Conservation (phyloP, 805 yeast genomes). For the Metschnikowia arizonensis region DNA sequence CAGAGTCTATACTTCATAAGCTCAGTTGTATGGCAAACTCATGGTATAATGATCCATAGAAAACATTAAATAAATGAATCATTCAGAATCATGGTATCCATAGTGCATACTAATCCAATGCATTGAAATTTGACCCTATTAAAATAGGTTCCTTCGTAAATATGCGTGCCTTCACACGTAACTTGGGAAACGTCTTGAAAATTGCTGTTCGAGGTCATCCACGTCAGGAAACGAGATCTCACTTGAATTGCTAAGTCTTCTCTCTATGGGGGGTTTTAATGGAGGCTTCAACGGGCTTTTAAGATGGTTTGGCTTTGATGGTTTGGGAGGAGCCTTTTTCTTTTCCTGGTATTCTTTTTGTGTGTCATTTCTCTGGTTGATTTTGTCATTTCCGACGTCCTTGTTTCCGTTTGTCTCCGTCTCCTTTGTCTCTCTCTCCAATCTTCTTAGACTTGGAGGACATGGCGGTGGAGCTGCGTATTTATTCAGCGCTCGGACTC, state of each 20-base stretch:
- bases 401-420: neutral
- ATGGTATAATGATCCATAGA: too few species aligned
- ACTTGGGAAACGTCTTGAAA: constrained; percentile 59
- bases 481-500: neutral
- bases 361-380: too few species aligned
- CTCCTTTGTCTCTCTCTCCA: neutral
- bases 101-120: too few species aligned
- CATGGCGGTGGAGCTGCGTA: constrained; percentile 33
- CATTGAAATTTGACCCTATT: too few species aligned
- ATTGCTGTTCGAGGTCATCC: constrained; percentile 56
- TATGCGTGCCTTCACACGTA: constrained; percentile 38
- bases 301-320: constrained; percentile 57
- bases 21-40: too few species aligned
- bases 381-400: neutral
- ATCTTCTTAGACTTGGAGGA: constrained; percentile 23
- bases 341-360: neutral
- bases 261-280: constrained; percentile 19
- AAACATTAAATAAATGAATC: too few species aligned
- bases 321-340: constrained; percentile 55
- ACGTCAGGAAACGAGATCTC: constrained; percentile 48
- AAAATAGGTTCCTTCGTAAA: too few species aligned
- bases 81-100: too few species aligned
- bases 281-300: constrained; percentile 18
- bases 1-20: too few species aligned
- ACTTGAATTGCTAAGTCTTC: constrained; percentile 34